phyloP scores from a whole-genome alignment of 148 eudicot genomes.

The Rhododendron simsii region DNA sequence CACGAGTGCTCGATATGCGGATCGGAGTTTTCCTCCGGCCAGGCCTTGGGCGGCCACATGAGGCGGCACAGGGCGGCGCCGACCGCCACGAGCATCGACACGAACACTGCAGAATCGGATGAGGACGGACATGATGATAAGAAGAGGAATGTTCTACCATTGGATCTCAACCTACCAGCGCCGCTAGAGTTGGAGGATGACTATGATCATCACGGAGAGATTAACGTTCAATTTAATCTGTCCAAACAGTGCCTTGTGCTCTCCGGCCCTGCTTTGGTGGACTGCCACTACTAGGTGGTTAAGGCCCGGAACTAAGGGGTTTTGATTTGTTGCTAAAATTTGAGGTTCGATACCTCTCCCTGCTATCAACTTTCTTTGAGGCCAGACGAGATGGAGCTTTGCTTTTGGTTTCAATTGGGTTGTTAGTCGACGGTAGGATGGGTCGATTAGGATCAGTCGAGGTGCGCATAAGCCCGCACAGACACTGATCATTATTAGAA shows the following conservation, averaged over 20 bases:
- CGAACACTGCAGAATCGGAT: not conserved
- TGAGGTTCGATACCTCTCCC: no score
- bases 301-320: no score
- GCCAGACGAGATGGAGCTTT: no score
- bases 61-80: slow-evolving; percentile 54
- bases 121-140: slow-evolving; percentile 4
- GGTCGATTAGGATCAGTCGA: no score
- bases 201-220: slow-evolving; percentile 22
- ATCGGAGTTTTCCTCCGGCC: slow-evolving; percentile 79
- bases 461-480: no score
- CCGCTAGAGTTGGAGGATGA: slow-evolving; percentile 27
- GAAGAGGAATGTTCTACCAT: slow-evolving; percentile 17
- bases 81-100: not conserved
- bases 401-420: no score
- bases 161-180: slow-evolving; percentile 85
- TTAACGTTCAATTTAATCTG: slow-evolving; percentile 11
- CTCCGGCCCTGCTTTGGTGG: slow-evolving; percentile 40
- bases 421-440: no score
- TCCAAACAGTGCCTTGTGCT: slow-evolving; percentile 27
- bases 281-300: slow-evolving; percentile 22
- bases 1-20: slow-evolving; percentile 94
- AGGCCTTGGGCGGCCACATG: slow-evolving; percentile 96
- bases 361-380: no score
- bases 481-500: slow-evolving; percentile 6
- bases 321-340: no score